Conservation (phyloP, 495 filamentous ascomycete genomes). For the Chaetomium cochliodes region DNA sequence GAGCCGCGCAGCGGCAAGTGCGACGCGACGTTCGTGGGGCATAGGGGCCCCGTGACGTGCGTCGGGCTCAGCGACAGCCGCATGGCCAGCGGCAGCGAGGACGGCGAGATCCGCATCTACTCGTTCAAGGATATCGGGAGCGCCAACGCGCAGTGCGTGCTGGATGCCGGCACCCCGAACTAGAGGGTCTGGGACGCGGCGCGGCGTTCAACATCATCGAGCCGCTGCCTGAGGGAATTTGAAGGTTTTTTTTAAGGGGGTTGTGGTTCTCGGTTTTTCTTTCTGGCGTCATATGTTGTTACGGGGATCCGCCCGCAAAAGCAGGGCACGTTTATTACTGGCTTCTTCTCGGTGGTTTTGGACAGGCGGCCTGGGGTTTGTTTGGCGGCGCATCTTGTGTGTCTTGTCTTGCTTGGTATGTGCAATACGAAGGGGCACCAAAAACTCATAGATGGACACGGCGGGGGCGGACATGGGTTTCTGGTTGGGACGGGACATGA, state of each 20-base stretch:
- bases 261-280: conserved; percentile 4
- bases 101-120: conserved; percentile 85
- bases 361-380: too few relatives aligned
- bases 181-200: neutral
- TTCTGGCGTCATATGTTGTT: neutral
- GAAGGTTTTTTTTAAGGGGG: conserved; percentile 10
- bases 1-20: conserved; percentile 87
- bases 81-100: conserved; percentile 88
- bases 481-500: neutral
- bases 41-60: conserved; percentile 66
- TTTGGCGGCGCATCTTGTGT: conserved; percentile 6
- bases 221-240: neutral
- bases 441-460: conserved; percentile 17
- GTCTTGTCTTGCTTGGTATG: conserved; percentile 7
- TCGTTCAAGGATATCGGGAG: conserved; percentile 64
- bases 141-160: conserved; percentile 13
- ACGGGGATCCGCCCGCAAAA: neutral
- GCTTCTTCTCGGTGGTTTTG: neutral
- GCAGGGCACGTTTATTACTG: neutral
- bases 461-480: conserved; percentile 4
- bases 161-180: conserved; percentile 39
- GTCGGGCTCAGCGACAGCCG: conserved; percentile 83
- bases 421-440: conserved; percentile 8
- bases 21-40: conserved; percentile 86
- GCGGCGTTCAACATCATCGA: neutral